A percentile compares a stretch with the other conserved stretches of the same genome.
phyloP scores from a whole-genome alignment of 768 basidiomycete species.

The Phylloporus arenicola region DNA sequence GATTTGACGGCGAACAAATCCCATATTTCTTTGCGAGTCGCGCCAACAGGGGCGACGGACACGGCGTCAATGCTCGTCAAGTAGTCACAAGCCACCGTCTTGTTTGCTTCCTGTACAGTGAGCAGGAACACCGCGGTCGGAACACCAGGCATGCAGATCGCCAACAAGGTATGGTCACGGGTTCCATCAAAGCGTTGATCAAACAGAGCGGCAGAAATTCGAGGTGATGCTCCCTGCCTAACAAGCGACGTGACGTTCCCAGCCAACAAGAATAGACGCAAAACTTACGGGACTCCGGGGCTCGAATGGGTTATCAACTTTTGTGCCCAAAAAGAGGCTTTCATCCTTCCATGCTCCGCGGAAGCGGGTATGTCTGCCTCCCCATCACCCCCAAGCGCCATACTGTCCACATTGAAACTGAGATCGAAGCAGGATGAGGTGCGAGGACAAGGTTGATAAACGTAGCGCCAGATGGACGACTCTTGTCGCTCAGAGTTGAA shows the following conservation, averaged over 20 bases:
- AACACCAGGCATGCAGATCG: conserved; percentile 48
- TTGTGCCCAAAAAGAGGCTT: conserved; percentile 71
- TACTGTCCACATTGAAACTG: conserved; percentile 59
- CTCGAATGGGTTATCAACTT: conserved; percentile 48
- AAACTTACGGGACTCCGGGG: conserved; percentile 45
- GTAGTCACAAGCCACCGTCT: conserved; percentile 38
- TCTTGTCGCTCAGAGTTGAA: conserved; percentile 47
- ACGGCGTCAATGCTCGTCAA: conserved; percentile 40
- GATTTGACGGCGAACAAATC: conserved; percentile 68
- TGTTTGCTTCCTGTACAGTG: conserved; percentile 35
- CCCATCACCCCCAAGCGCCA: conserved; percentile 52
- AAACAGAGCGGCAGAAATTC: conserved; percentile 54
- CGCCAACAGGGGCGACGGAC: conserved; percentile 52
- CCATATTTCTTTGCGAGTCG: conserved; percentile 56
- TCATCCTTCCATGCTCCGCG: conserved; percentile 61
- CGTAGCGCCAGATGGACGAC: conserved; percentile 70
- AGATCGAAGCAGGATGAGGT: conserved; percentile 50
- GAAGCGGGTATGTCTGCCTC: conserved; percentile 40
- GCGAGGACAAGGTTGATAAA: conserved; percentile 41
- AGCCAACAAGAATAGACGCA: neutral
- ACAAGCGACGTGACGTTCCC: conserved; percentile 2
- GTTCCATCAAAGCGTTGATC: conserved; percentile 61
- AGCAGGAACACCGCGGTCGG: conserved; percentile 46
- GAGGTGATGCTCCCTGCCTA: conserved; percentile 15
- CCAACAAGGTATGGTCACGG: conserved; percentile 46